phyloP scores from a whole-genome alignment of 169 alveolate species.

The Amoebophrya sp. region DNA sequence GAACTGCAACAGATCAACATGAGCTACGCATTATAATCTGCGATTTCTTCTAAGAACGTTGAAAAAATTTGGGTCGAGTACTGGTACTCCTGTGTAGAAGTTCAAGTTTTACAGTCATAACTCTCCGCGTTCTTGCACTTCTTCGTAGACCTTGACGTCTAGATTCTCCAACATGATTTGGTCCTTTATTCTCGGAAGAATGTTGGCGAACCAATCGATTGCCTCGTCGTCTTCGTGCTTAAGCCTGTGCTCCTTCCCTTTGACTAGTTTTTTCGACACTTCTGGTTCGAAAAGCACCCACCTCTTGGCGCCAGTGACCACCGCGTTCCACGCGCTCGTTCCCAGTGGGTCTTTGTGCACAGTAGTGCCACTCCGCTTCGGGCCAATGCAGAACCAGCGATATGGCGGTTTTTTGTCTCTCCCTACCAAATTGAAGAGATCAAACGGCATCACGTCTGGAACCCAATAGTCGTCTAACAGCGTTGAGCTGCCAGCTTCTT shows the following conservation, averaged over 20 bases:
- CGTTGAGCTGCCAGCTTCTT: constrained; percentile 37
- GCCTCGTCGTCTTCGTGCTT: constrained; percentile 64
- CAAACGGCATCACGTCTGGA: constrained; percentile 56
- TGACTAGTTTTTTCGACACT: constrained; percentile 54
- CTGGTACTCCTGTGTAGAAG: too few species aligned
- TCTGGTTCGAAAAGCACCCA: constrained; percentile 47
- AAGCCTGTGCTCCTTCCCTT: constrained; percentile 40
- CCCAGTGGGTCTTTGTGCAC: constrained; percentile 67
- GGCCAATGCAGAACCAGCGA: constrained; percentile 69
- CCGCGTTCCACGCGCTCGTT: constrained; percentile 73
- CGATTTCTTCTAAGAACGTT: too few species aligned
- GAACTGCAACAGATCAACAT: too few species aligned
- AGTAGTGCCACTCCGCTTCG: constrained; percentile 67
- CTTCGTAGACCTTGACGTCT: neutral
- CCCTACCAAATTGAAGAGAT: constrained; percentile 50
- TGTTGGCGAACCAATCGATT: constrained; percentile 56
- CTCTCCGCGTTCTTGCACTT: constrained; percentile 65
- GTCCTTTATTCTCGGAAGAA: constrained; percentile 60
- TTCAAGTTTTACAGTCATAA: too few species aligned
- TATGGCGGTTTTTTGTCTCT: constrained; percentile 54
- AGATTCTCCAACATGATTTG: neutral
- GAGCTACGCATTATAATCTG: too few species aligned
- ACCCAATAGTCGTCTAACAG: constrained; percentile 53
- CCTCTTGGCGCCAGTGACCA: constrained; percentile 60
- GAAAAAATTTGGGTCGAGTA: too few species aligned